A percentile compares a stretch with the other conserved stretches of the same genome.
phyloP scores from a whole-genome alignment of 345 rosid genomes.

The Ceriops decandra region DNA sequence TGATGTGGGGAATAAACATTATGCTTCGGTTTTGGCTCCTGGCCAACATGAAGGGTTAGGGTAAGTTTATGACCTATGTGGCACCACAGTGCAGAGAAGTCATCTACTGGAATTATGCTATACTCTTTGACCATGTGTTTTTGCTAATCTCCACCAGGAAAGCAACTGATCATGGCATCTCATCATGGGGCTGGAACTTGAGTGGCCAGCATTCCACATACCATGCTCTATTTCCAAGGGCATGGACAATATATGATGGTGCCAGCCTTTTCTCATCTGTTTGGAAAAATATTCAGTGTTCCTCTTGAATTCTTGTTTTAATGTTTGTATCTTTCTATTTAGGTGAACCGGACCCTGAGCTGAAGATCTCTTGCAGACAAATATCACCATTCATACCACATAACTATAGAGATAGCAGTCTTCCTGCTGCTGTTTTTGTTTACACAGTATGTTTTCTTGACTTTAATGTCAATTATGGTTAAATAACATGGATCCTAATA shows the following conservation, averaged over 20 bases:
- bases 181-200: conserved; percentile 98
- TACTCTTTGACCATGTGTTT: neutral
- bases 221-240: conserved; percentile 97
- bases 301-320: conserved; percentile 16
- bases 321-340: conserved; percentile 20
- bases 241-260: conserved; percentile 99
- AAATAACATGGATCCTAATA: neutral
- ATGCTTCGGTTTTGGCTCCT: conserved; percentile 94
- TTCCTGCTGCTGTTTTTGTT: conserved; percentile 90
- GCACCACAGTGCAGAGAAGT: neutral
- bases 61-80: conserved; percentile 35
- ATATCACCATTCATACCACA: conserved; percentile 97
- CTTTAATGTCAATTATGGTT: conserved; percentile 14
- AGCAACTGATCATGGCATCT: conserved; percentile 66
- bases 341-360: conserved; percentile 99
- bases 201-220: conserved; percentile 95
- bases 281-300: conserved; percentile 3
- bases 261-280: conserved; percentile 22
- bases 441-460: conserved; percentile 62
- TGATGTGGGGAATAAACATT: conserved; percentile 77
- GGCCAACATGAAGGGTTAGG: conserved; percentile 93
- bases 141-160: conserved; percentile 43
- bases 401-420: conserved; percentile 96
- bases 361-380: conserved; percentile 93
- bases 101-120: neutral